A percentile compares a stretch with the other conserved stretches of the same genome.
Conservation (phyloP, 2,329 filamentous ascomycete genomes). For the Botrytis elliptica region DNA sequence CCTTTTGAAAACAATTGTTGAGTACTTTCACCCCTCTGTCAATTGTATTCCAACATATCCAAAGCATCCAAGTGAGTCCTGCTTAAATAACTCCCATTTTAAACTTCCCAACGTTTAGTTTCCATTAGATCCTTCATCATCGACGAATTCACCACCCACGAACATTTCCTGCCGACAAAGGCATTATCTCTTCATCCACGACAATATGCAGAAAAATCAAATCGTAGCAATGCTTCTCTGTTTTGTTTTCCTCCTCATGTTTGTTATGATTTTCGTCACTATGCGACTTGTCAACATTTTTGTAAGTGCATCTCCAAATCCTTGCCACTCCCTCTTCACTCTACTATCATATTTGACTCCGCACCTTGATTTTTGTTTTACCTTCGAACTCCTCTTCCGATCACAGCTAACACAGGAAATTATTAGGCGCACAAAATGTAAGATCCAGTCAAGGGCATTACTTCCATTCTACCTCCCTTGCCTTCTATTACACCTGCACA, state of each 20-base stretch:
- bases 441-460: neutral
- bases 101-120: neutral
- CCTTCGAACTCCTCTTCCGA: too few relatives aligned
- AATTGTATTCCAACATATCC: neutral
- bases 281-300: slow-evolving; percentile 18
- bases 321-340: neutral
- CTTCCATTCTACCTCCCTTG: neutral
- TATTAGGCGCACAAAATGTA: slow-evolving; percentile 12
- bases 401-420: neutral
- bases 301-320: neutral
- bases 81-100: neutral
- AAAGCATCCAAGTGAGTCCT: neutral
- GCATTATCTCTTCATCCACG: neutral
- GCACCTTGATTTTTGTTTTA: neutral
- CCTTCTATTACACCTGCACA: neutral
- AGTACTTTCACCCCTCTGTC: neutral
- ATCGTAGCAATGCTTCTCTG: slow-evolving; percentile 10
- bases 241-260: slow-evolving; percentile 16
- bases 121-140: neutral
- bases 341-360: too few relatives aligned
- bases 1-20: neutral
- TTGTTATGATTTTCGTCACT: slow-evolving; percentile 6
- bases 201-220: slow-evolving; percentile 13
- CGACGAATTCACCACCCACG: neutral
- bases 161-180: neutral